phyloP scores from a whole-genome alignment of 441 rosid species.

The Gossypium davidsonii region DNA sequence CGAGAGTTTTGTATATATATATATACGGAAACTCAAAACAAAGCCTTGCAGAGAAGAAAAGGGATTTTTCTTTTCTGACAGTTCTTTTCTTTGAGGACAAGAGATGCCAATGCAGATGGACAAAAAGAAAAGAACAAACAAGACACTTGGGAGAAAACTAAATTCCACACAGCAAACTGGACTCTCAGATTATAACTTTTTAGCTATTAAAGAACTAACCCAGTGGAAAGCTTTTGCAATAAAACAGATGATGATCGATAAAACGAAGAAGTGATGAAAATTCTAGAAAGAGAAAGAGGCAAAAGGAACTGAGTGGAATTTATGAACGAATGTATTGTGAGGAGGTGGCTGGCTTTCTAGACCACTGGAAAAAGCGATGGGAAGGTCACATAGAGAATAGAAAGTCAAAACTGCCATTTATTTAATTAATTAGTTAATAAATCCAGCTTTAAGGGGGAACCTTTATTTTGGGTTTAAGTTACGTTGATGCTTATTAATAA shows the following conservation, averaged over 20 bases:
- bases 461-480: background rate
- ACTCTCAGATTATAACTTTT: background rate
- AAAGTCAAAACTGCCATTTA: background rate
- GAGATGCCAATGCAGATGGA: constrained; percentile 12
- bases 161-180: background rate
- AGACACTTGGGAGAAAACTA: background rate
- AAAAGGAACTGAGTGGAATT: background rate
- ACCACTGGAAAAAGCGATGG: background rate
- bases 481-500: too few species aligned
- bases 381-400: background rate
- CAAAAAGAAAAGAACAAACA: background rate
- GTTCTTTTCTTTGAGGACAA: constrained; percentile 32
- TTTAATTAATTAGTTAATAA: background rate
- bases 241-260: background rate
- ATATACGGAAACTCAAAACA: background rate
- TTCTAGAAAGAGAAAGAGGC: background rate
- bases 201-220: background rate
- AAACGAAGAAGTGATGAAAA: background rate
- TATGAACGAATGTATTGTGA: background rate
- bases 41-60: constrained; percentile 9
- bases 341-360: background rate
- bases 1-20: background rate
- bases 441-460: background rate
- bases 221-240: background rate
- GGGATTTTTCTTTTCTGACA: constrained; percentile 4